Conservation (phyloP, 108 stramenopile species). For the Nitzschia sp. region DNA sequence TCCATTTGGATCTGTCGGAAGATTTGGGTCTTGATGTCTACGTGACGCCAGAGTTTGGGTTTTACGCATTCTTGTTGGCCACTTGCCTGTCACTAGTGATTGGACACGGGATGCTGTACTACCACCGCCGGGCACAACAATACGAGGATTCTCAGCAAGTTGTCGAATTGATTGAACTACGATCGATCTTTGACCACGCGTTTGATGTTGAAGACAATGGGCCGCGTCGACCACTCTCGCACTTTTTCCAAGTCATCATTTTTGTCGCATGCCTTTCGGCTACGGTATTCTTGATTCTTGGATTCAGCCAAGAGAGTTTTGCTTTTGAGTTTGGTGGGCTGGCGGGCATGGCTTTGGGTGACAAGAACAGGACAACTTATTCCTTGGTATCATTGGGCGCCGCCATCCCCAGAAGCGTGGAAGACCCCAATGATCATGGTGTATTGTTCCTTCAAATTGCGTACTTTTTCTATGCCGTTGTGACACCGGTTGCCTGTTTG, state of each 20-base stretch:
- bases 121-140: conserved; percentile 56
- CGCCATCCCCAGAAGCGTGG: conserved; percentile 64
- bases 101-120: conserved; percentile 79
- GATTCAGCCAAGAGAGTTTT: conserved; percentile 66
- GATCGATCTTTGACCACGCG: conserved; percentile 30
- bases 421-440: conserved; percentile 56
- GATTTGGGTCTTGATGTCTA: conserved; percentile 59
- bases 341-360: conserved; percentile 77
- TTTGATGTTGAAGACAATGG: conserved; percentile 24
- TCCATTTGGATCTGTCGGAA: conserved; percentile 65
- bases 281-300: conserved; percentile 30
- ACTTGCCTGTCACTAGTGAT: conserved; percentile 79
- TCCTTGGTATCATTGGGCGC: conserved; percentile 77
- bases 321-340: conserved; percentile 86
- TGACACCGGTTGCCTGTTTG: conserved; percentile 81
- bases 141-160: not conserved
- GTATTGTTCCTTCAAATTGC: conserved; percentile 63
- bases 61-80: conserved; percentile 87
- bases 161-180: not conserved
- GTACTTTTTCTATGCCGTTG: conserved; percentile 88
- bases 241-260: conserved; percentile 16
- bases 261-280: conserved; percentile 18
- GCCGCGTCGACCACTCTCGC: conserved; percentile 16
- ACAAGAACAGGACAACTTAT: conserved; percentile 49
- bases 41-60: conserved; percentile 76